Percentiles rank a stretch among this genome's conserved stretches.
Evolutionary conservation across 2,329 filamentous ascomycete genomes (phyloP).

Genomic region (Xylariales sp.): DNA sequence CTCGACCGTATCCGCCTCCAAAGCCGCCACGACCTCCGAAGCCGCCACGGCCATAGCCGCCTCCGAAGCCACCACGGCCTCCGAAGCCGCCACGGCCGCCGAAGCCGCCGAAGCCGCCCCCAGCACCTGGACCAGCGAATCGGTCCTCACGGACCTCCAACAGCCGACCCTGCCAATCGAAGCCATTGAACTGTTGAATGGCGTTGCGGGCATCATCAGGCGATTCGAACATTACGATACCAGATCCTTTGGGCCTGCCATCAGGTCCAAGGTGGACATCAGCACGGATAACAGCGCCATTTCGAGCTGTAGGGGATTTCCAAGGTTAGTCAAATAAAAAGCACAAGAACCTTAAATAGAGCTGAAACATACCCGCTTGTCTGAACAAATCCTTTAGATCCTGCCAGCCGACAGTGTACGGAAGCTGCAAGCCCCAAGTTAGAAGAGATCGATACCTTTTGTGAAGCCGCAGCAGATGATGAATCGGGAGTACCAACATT

Average conservation of each 20-base stretch:
- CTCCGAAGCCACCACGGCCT: slow-evolving; percentile 37
- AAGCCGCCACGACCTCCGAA: slow-evolving; percentile 43
- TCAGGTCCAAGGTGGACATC: slow-evolving; percentile 92
- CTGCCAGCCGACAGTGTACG: slow-evolving; percentile 97
- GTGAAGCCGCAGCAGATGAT: slow-evolving; percentile 12
- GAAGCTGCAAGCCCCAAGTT: too few relatives aligned
- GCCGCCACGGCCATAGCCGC: slow-evolving; percentile 39
- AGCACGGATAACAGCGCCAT: slow-evolving; percentile 83
- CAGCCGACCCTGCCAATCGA: slow-evolving; percentile 93
- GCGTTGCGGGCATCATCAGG: slow-evolving; percentile 93
- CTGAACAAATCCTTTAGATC: slow-evolving; percentile 98
- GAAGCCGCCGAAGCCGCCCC: slow-evolving; percentile 57
- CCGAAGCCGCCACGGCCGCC: slow-evolving; percentile 46
- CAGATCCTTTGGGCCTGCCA: slow-evolving; percentile 91
- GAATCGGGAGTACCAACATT: slow-evolving; percentile 72
- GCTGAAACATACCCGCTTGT: slow-evolving; percentile 73
- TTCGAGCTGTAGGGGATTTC: slow-evolving; percentile 39
- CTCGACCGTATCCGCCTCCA: slow-evolving; percentile 39
- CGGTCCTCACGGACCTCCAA: slow-evolving; percentile 96
- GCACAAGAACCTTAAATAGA: background rate
- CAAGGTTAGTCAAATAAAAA: slow-evolving; percentile 8
- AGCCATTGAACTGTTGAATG: slow-evolving; percentile 96
- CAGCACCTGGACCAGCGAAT: slow-evolving; percentile 65
- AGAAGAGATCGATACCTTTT: slow-evolving; percentile 23
- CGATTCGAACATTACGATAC: slow-evolving; percentile 94